Base-by-base conservation (phyloP, 2,329 filamentous ascomycete species). In the Calonectria henricotiae region DNA sequence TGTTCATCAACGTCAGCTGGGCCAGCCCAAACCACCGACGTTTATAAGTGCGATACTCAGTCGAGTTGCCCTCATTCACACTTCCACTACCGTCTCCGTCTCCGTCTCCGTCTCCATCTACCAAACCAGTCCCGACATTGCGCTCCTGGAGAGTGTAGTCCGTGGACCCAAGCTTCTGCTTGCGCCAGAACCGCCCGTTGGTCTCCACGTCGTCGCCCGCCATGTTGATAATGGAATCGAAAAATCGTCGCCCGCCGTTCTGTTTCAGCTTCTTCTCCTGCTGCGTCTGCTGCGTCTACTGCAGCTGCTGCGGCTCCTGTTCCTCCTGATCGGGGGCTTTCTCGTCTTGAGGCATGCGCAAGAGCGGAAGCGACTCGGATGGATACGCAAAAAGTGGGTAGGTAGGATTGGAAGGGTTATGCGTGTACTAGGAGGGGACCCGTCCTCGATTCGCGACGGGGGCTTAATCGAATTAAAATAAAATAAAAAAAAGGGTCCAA, bases 21-120 rank as follows among this genome's bases (percentile, higher is more conserved):
- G 89, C 84, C 62, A 99, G 85, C 0, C 96, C 96, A 80, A 98
- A 93, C 91, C 94, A 99, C 51, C 96, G 89, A 78, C 94, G 89
- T 83, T 93, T 96, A 81, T 98, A 98, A 12, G 83, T 85, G 64
- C 81, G 81, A 66, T 85, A 86, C 70, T 79, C 78, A n/a, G 71
- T 76, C 23, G 79, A 74, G 11, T 72, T 66, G 32, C 76, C 80
- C 66, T 79, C 74, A n/a, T 77, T 69, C 17, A 80, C 73, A 67
- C 76, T 79, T 58, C 63, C 72, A 12, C 74, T 73, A 44, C 68
- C 72, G 13, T 76, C 77, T 27, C 43, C 72, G 25, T 77, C 77
- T 27, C 43, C 72, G 25, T 77, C 76, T 27, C 68, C 71, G 25
- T 77, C 76, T 27, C 68, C 71, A 25, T 77, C 76, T 32, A 67